Base-by-base conservation (phyloP, 495 filamentous ascomycete species). In the Aspergillus nanangensis region DNA sequence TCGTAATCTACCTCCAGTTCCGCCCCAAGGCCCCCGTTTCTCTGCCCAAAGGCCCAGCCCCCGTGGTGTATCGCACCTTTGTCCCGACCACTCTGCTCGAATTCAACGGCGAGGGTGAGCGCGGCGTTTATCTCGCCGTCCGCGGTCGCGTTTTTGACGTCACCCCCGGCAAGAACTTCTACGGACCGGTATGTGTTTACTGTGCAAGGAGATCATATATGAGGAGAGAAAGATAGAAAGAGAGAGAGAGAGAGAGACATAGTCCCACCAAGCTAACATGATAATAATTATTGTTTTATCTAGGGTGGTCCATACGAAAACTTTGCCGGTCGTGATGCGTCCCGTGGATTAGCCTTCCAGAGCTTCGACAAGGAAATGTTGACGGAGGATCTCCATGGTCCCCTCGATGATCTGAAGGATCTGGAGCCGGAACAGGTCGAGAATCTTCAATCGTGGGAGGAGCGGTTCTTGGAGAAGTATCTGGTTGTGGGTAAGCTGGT, bases 361-460 rank as follows among this genome's bases (percentile, higher is more conserved):
- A 95, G 89, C 69, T 97, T 98, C 63, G 94, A 96, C 58, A 84
- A 90, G 72, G 85, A 90, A 4, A 95, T 97, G 93, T 69, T 97
- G 71, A 97, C 93, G 27, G 85, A 94, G 71, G 87, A 96, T 62
- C 66, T 97, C 41, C 78, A 91, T 34, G 90, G 81, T 3, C 90
- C 91, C 19, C 67, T 98, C 47, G 94, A 98, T 65, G 82, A 76
- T 37, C 75, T 97, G 19, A 74, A 80, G 42, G 89, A 85, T 38
- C 67, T 98, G 38, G 81, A 77, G 11, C 67, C 59, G 0, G 90
- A 95, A 22, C 82, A 96, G 75, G 72, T 85, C 67, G 88, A 90
- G 60, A 85, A 89, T 34, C 67, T 98, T 63, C 75, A 75, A 60
- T 87, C 85, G 5, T 98, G 93, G 93, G 90, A 95, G 69, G 88